Evolutionary conservation across 768 basidiomycete genomes (phyloP), one percentile per base, ranked within the genome.

Genomic region (Suillus decipiens): DNA sequence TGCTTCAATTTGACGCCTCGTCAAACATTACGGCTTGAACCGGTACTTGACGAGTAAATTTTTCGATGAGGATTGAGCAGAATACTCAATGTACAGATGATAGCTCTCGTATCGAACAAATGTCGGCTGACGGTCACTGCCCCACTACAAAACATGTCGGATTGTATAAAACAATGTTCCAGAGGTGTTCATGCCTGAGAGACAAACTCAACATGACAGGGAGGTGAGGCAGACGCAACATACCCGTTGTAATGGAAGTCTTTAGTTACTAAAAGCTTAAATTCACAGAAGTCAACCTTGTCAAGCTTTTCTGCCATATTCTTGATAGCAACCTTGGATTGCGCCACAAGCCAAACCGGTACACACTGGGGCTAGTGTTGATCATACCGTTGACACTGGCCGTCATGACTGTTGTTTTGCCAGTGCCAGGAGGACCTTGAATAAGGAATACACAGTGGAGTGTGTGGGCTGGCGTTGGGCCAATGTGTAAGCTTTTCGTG

Each of bases 61-160:
- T 71, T 33, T 6, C 17, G 7, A 5, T 6, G 0, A 8, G 64
- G 66, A 33, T 78, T 72, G 11, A 79, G 78, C 11, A 84, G 62
- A 81, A 81, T 85, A 64, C 76, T 75, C 15, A 84, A 59, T 0
- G 84, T 85, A 73, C 81, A 84, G 1, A 85, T 70, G 7, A 84
- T 72, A 22, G 82, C 71, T 51, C 68, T 71, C 6, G 6, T 34
- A 19, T 66, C 77, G 6, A 68, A 65, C 3, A 84, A 65, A n/a
- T 62, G 39, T 24, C 71, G 62, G 39, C 33, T 70, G 68, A 15
- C 39, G 39, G 36, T 9, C 1, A 15, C 39, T 15, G 39, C 3
- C 36, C 36, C 36, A 5, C 37, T 14, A 39, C 37, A 12, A 39
- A 39, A 39, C 5, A 39, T 14, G 39, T 39, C 39, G 14, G 39